Base-by-base conservation (phyloP, 495 filamentous ascomycete species). In the Pyrenula aspistea region DNA sequence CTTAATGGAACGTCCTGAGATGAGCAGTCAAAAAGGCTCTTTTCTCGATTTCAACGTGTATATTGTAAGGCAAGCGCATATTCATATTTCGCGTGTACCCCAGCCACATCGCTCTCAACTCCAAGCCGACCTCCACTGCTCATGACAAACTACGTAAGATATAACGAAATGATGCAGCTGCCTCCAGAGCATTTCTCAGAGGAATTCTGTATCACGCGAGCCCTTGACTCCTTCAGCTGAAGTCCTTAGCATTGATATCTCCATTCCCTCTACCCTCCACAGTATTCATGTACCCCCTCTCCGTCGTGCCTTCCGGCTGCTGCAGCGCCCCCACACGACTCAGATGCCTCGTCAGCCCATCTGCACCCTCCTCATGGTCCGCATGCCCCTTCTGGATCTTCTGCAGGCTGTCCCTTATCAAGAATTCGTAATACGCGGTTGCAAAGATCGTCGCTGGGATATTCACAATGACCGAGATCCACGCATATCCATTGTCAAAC, bases 381-480 rank as follows among this genome's bases (percentile, higher is more conserved):
- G 73, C 75, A 61, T 72, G 64, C 2, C 76, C 77, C 59, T 65
- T 67, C 1, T 62, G 69, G 60, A 79, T 78, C 57, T 68, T 63
- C 53, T 66, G 63, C 63, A 80, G 60, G 54, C 71, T 75, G 65
- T 80, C 77, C 56, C 74, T 60, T 64, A 79, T 67, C 54, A 79
- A 61, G 19, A 80, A 54, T 60, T 80, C 77, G 64, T 80, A 79
- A 31, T 73, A 73, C 0, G 59, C 66, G 8, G 73, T 79, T 24
- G 76, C 74, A 53, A 80, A 75, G 8, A 80, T 53, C 21, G 76
- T 80, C 15, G 77, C 77, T 0, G 77, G 77, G 15, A 80, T 64
- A 57, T 79, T 80, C 48, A 77, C 71, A 22, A 79, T 61, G 2
- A 80, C 72, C 0, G 69, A 62, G 53, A 80, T 80, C 66, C 77